Evolutionary conservation across 192 early-diverging fungal species (phyloP).

Genomic region (Coemansia sp.): DNA sequence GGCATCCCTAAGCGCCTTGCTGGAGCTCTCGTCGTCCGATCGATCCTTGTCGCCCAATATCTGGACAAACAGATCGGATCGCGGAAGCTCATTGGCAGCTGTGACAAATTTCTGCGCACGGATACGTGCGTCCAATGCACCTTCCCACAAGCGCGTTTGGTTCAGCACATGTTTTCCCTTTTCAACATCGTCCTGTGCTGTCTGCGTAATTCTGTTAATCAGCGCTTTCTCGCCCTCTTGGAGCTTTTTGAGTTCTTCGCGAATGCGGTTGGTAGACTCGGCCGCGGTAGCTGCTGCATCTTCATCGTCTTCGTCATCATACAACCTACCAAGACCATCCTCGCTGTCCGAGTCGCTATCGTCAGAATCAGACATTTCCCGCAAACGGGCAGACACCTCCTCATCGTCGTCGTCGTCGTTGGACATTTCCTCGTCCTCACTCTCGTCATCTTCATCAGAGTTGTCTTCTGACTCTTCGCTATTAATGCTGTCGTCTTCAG

Average conservation of each 20-base stretch:
- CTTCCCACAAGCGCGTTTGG: conserved; percentile 86
- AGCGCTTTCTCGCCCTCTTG: conserved; percentile 83
- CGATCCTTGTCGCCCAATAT: conserved; percentile 2
- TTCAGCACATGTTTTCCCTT: conserved; percentile 88
- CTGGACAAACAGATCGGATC: conserved; percentile 27
- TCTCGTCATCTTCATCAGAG: too few relatives aligned
- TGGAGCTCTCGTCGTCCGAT: conserved; percentile 1
- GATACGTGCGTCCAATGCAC: conserved; percentile 80
- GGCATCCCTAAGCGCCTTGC: conserved; percentile 13
- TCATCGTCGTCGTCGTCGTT: conserved; percentile 24
- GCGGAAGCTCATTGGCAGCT: conserved; percentile 78
- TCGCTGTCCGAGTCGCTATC: conserved; percentile 44
- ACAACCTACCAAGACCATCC: conserved; percentile 12
- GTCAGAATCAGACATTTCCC: conserved; percentile 11
- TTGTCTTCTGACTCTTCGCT: conserved; percentile 10
- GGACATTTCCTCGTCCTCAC: background rate
- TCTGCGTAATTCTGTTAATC: conserved; percentile 71
- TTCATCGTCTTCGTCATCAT: conserved; percentile 30
- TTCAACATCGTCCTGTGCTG: conserved; percentile 74
- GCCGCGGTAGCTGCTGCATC: conserved; percentile 29
- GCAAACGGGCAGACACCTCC: conserved; percentile 28
- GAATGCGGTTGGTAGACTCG: conserved; percentile 41
- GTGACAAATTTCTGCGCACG: conserved; percentile 76
- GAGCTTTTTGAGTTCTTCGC: conserved; percentile 67
- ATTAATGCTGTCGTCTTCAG: conserved; percentile 44